Conservation (phyloP, 164 flowering plant species). For the Stephania cephalantha region DNA sequence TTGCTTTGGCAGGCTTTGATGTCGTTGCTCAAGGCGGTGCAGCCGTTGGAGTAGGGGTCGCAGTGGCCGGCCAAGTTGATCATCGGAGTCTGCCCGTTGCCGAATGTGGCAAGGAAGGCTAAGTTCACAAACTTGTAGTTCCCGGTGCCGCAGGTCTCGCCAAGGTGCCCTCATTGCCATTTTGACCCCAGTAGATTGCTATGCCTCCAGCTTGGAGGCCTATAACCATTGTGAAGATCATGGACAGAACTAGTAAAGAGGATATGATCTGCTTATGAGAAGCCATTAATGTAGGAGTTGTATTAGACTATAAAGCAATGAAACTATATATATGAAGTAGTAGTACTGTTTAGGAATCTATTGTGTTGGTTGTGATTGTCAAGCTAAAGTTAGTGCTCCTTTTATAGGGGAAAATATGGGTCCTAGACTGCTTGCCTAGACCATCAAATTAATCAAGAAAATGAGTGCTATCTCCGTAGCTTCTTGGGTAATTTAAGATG, state of each 20-base stretch:
- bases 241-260: not conserved
- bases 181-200: constrained; percentile 1
- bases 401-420: not conserved
- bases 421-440: not conserved
- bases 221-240: not conserved
- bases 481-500: not conserved
- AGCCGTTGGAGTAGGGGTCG: constrained; percentile 28
- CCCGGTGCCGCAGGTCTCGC: constrained; percentile 14
- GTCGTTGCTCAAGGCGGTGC: constrained; percentile 26
- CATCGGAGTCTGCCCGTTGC: constrained; percentile 18
- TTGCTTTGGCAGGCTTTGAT: not conserved
- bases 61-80: constrained; percentile 23
- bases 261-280: not conserved
- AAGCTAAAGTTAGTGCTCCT: not conserved
- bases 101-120: constrained; percentile 23
- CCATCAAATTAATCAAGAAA: not conserved
- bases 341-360: not conserved
- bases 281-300: not conserved
- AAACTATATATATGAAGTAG: not conserved
- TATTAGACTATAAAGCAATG: too few species aligned
- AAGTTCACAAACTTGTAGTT: constrained; percentile 15
- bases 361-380: too few species aligned
- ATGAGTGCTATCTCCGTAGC: not conserved
- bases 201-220: constrained; percentile 2
- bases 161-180: constrained; percentile 22